A percentile compares a stretch with the other conserved stretches of the same genome.
Conservation (phyloP, 306 rosid genomes). For the Vigna trinervia region DNA sequence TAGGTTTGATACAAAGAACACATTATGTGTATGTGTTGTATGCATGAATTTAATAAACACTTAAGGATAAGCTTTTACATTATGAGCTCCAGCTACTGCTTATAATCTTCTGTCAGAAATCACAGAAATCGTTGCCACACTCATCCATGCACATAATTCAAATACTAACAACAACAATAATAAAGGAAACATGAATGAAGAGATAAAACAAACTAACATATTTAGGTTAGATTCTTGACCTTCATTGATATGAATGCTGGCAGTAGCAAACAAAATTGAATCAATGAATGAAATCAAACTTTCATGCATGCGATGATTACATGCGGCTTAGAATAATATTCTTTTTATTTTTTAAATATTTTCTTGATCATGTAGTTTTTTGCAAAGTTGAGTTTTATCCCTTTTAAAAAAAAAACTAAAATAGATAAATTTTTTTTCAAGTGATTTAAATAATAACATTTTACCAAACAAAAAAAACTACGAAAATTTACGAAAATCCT, state of each 20-base stretch:
- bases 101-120: slow-evolving; percentile 46
- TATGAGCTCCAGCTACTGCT: slow-evolving; percentile 32
- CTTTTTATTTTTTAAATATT: too few relatives aligned
- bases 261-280: slow-evolving; percentile 13
- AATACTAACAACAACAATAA: neutral
- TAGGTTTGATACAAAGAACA: slow-evolving; percentile 31
- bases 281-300: neutral
- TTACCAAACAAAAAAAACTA: too few relatives aligned
- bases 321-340: too few relatives aligned
- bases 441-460: too few relatives aligned
- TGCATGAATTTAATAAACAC: slow-evolving; percentile 16
- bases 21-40: slow-evolving; percentile 9
- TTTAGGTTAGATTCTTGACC: slow-evolving; percentile 28
- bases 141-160: slow-evolving; percentile 37
- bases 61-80: slow-evolving; percentile 34
- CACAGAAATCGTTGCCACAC: neutral
- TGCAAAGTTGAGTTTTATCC: too few relatives aligned
- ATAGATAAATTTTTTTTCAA: too few relatives aligned
- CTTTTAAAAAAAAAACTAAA: too few relatives aligned
- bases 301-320: neutral
- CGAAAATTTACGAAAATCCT: too few relatives aligned
- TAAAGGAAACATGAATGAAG: neutral
- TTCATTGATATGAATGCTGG: neutral
- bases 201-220: slow-evolving; percentile 12
- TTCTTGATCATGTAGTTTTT: too few relatives aligned